A percentile compares a stretch with the other conserved stretches of the same genome.
Conservation (phyloP, 306 rosid genomes). For the Arachis hypogaea region DNA sequence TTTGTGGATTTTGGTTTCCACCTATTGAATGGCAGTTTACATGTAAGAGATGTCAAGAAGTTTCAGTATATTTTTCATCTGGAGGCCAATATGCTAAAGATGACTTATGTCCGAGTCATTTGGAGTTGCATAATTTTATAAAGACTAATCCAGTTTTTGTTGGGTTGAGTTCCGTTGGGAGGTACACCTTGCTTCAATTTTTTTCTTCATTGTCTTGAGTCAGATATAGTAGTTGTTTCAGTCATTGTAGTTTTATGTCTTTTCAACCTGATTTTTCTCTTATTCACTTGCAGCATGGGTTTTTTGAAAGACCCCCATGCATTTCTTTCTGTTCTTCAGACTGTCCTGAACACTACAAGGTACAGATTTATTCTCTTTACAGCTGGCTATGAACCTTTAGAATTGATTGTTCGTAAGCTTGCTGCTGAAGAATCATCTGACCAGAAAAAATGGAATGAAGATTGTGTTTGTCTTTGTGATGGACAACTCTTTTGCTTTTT, state of each 20-base stretch:
- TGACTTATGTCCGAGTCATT: conserved; percentile 59
- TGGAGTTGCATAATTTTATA: conserved; percentile 58
- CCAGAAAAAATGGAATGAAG: conserved; percentile 49
- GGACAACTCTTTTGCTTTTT: conserved; percentile 65
- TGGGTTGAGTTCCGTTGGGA: conserved; percentile 81
- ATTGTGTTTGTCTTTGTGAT: conserved; percentile 54
- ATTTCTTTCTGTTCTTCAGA: conserved; percentile 62
- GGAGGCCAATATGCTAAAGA: conserved; percentile 40
- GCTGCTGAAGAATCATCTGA: conserved; percentile 50
- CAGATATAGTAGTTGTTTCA: background rate
- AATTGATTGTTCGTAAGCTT: conserved; percentile 44
- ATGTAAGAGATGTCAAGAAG: conserved; percentile 66
- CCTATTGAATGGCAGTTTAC: conserved; percentile 82
- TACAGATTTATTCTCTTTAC: conserved; percentile 75
- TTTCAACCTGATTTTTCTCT: conserved; percentile 32
- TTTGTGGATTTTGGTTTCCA: conserved; percentile 87
- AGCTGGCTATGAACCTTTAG: conserved; percentile 72
- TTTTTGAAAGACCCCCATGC: conserved; percentile 62
- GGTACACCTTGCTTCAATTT: conserved; percentile 51
- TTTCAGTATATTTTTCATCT: conserved; percentile 45
- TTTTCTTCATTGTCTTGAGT: conserved; percentile 27
- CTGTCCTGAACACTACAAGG: conserved; percentile 56
- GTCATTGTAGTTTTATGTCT: conserved; percentile 1
- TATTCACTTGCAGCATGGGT: conserved; percentile 73
- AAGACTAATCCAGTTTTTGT: conserved; percentile 61